Conservation (phyloP, 257 asterid genomes). For the Scutellaria barbata region DNA sequence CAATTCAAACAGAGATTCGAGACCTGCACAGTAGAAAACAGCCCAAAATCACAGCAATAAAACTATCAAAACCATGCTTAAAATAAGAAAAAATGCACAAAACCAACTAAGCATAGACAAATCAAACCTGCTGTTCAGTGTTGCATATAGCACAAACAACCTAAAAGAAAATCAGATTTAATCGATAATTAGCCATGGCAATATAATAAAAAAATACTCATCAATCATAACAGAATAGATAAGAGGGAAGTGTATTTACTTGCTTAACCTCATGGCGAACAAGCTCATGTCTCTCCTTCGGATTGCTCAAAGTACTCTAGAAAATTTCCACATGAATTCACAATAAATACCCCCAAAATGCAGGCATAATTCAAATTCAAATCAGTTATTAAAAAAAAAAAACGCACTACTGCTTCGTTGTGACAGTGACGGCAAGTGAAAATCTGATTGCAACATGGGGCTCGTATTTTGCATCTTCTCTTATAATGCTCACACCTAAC, state of each 20-base stretch:
- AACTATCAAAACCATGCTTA: constrained; percentile 17
- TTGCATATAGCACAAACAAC: constrained; percentile 67
- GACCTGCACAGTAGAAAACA: constrained; percentile 48
- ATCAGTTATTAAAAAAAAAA: neutral
- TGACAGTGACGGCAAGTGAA: constrained; percentile 95
- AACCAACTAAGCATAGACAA: constrained; percentile 16
- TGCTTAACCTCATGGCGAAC: constrained; percentile 80
- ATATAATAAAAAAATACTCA: neutral
- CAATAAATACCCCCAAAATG: neutral
- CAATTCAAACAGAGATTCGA: constrained; percentile 68
- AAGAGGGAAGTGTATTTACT: constrained; percentile 37
- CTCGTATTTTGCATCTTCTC: constrained; percentile 81
- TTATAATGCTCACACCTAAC: constrained; percentile 82
- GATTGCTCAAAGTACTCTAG: constrained; percentile 66
- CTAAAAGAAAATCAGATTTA: constrained; percentile 34
- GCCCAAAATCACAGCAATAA: constrained; percentile 23
- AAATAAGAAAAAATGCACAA: constrained; percentile 3
- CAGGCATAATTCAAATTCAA: neutral
- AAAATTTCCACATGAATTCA: constrained; percentile 21
- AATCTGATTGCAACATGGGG: constrained; percentile 84
- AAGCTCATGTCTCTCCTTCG: constrained; percentile 79
- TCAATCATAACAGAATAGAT: neutral
- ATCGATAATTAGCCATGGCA: constrained; percentile 11
- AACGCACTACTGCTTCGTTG: constrained; percentile 73
- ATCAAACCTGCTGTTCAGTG: constrained; percentile 58